A percentile compares a stretch with the other conserved stretches of the same genome.
Conservation (phyloP, 345 rosid species). For the Eucalyptus globulus region DNA sequence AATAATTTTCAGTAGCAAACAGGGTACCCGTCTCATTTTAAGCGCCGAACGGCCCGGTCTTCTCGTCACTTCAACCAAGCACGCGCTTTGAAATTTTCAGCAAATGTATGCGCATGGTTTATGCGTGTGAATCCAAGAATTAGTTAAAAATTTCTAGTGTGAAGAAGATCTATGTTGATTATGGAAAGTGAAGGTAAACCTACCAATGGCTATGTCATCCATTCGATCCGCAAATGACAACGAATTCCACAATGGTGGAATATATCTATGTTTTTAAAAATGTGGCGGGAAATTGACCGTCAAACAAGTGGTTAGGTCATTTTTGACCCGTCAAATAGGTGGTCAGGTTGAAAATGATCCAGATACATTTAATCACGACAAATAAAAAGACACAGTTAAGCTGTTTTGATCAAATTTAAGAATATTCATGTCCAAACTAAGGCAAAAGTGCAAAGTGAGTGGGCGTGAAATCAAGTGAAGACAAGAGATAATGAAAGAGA, state of each 20-base stretch:
- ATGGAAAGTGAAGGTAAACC: not conserved
- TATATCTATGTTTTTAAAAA: too few species aligned
- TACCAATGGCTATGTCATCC: not conserved
- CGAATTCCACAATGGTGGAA: not conserved
- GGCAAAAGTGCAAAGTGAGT: not conserved
- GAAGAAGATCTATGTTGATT: not conserved
- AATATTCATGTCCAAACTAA: too few species aligned
- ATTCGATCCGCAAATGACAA: rapidly evolving
- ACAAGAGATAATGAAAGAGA: too few species aligned
- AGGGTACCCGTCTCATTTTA: too few species aligned
- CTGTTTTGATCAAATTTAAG: too few species aligned
- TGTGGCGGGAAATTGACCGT: rapidly evolving
- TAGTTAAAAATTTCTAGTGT: not conserved
- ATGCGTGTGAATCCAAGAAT: not conserved
- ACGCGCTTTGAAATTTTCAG: not conserved
- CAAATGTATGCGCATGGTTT: too few species aligned
- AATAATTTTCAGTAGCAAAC: too few species aligned
- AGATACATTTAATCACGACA: not conserved
- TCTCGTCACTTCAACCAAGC: not conserved
- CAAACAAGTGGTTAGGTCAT: not conserved
- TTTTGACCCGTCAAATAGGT: not conserved
- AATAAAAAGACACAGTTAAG: too few species aligned
- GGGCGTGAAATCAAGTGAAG: not conserved
- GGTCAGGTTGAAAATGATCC: not conserved
- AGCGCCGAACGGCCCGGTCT: not conserved